A percentile compares a stretch with the other conserved stretches of the same genome.
Evolutionary conservation across 2,329 filamentous ascomycete genomes (phyloP).

Genomic region (Ophiostoma sp.): DNA sequence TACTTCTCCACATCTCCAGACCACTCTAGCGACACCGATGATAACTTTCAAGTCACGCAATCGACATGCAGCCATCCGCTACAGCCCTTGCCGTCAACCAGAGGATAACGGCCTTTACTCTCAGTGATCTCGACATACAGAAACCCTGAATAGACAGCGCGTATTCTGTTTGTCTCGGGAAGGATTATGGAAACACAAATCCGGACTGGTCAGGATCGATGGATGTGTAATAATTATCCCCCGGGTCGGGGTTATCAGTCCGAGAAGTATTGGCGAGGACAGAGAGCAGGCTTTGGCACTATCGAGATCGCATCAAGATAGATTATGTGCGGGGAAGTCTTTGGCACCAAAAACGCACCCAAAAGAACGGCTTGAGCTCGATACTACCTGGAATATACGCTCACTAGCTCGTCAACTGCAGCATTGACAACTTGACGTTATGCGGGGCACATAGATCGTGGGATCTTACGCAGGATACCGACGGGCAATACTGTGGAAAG

Average conservation of each 20-base stretch:
- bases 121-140: too few relatives aligned
- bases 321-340: not conserved
- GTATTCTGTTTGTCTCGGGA: not conserved
- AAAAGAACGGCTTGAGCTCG: not conserved
- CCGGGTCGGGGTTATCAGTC: not conserved
- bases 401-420: not conserved
- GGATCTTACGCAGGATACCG: not conserved
- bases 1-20: not conserved
- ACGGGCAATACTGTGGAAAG: not conserved
- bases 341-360: not conserved
- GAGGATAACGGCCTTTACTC: not conserved
- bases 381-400: not conserved
- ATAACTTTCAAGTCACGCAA: not conserved
- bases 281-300: not conserved
- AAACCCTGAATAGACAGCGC: too few relatives aligned
- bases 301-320: not conserved
- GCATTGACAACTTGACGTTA: not conserved
- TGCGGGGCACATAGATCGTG: not conserved
- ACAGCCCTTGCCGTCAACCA: not conserved
- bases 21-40: not conserved
- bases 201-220: not conserved
- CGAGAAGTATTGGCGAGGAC: not conserved
- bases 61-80: not conserved
- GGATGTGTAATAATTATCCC: not conserved
- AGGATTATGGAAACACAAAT: not conserved